Conservation (phyloP, 768 basidiomycete genomes). For the Kwoniella botswanensis region DNA sequence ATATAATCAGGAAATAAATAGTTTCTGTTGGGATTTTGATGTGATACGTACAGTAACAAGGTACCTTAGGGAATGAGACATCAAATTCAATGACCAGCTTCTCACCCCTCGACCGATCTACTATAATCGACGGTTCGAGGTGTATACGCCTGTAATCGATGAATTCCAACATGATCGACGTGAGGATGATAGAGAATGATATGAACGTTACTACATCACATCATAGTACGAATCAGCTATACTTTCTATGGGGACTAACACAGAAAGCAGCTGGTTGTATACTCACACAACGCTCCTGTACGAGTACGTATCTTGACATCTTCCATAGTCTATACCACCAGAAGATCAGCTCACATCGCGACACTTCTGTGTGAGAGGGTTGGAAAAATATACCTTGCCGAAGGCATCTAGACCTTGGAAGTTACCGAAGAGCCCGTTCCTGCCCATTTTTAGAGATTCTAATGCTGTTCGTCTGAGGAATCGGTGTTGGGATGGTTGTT, state of each 20-base stretch:
- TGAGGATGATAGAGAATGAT: conserved; percentile 87
- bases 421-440: conserved; percentile 58
- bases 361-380: neutral
- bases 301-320: conserved; percentile 99
- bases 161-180: conserved; percentile 91
- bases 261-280: too few species aligned
- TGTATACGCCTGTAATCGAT: conserved; percentile 88
- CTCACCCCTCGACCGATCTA: conserved; percentile 94
- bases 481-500: neutral
- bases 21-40: neutral
- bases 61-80: conserved; percentile 92
- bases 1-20: neutral
- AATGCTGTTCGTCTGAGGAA: neutral
- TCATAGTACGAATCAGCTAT: neutral
- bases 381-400: conserved; percentile 77
- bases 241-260: too few species aligned
- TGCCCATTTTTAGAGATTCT: conserved; percentile 49
- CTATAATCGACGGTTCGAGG: conserved; percentile 85
- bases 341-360: neutral
- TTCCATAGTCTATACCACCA: conserved; percentile 80
- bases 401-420: conserved; percentile 96
- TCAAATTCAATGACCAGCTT: conserved; percentile 89
- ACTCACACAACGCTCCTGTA: conserved; percentile 83
- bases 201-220: conserved; percentile 76
- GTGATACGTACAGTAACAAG: conserved; percentile 83